Conservation (phyloP, 1,284 basidiomycete species). For the Pterula multifida region DNA sequence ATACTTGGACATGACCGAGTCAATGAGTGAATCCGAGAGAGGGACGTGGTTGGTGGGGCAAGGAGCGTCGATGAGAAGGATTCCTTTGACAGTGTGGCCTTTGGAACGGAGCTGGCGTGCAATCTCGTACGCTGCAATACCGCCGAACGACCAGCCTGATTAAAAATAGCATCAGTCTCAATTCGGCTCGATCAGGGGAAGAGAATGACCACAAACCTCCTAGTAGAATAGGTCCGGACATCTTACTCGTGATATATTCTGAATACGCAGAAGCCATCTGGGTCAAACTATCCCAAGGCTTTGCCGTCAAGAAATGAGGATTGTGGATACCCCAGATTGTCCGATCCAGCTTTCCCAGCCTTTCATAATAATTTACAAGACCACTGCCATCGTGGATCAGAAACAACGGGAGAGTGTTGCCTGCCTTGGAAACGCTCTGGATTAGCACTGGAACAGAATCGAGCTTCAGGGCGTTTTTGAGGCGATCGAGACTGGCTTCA, state of each 20-base stretch:
- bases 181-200: background rate
- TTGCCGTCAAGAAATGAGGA: conserved; percentile 31
- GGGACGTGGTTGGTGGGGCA: conserved; percentile 34
- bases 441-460: conserved; percentile 23
- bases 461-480: conserved; percentile 14
- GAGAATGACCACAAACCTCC: conserved; percentile 35
- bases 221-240: conserved; percentile 29
- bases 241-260: conserved; percentile 21
- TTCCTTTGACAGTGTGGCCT: conserved; percentile 35
- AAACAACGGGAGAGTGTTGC: conserved; percentile 31
- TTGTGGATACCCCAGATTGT: conserved; percentile 50
- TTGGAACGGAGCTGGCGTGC: conserved; percentile 35
- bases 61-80: conserved; percentile 58
- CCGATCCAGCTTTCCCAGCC: conserved; percentile 33
- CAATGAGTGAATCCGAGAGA: conserved; percentile 37
- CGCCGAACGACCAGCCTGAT: conserved; percentile 68
- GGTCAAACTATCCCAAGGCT: conserved; percentile 32
- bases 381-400: conserved; percentile 67
- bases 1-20: conserved; percentile 18
- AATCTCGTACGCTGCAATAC: conserved; percentile 54
- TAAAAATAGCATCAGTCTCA: conserved; percentile 3
- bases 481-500: conserved; percentile 4
- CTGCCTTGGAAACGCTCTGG: conserved; percentile 19
- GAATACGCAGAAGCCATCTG: conserved; percentile 46
- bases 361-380: conserved; percentile 36